phyloP scores from a whole-genome alignment of 208 protist species.

The Wallacemonas sp. region DNA sequence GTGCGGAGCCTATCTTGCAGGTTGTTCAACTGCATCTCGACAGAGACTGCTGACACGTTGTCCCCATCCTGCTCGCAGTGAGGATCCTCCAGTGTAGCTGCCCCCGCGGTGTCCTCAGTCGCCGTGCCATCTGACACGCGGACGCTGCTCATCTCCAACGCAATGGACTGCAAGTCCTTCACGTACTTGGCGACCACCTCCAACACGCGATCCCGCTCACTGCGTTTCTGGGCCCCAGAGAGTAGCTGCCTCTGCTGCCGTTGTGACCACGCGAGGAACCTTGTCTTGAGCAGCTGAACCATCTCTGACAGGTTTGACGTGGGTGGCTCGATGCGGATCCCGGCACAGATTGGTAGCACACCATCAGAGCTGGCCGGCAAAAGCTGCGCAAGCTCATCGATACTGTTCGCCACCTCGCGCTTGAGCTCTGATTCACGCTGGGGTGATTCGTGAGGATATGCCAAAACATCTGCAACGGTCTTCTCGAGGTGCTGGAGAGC shows the following conservation, averaged over 20 bases:
- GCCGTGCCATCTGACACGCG: background rate
- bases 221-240: constrained; percentile 27
- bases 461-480: constrained; percentile 33
- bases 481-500: constrained; percentile 19
- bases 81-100: background rate
- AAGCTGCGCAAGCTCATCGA: constrained; percentile 78
- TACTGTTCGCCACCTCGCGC: constrained; percentile 20
- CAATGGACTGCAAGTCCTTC: constrained; percentile 2
- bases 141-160: background rate
- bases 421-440: constrained; percentile 28
- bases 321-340: constrained; percentile 54
- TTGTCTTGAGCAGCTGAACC: constrained; percentile 52
- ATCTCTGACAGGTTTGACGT: constrained; percentile 64
- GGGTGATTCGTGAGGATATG: constrained; percentile 32
- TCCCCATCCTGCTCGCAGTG: background rate
- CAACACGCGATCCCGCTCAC: constrained; percentile 25
- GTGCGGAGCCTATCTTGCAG: constrained; percentile 54
- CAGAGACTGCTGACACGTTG: background rate
- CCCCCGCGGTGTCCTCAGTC: background rate
- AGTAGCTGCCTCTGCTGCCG: constrained; percentile 61
- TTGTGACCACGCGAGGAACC: constrained; percentile 47
- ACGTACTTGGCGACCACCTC: constrained; percentile 27
- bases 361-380: constrained; percentile 28
- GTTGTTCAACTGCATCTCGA: constrained; percentile 35
- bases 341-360: constrained; percentile 1